Evolutionary conservation across 2,329 filamentous ascomycete genomes (phyloP).

Genomic region (Hawksworthiomyces lignivorus): DNA sequence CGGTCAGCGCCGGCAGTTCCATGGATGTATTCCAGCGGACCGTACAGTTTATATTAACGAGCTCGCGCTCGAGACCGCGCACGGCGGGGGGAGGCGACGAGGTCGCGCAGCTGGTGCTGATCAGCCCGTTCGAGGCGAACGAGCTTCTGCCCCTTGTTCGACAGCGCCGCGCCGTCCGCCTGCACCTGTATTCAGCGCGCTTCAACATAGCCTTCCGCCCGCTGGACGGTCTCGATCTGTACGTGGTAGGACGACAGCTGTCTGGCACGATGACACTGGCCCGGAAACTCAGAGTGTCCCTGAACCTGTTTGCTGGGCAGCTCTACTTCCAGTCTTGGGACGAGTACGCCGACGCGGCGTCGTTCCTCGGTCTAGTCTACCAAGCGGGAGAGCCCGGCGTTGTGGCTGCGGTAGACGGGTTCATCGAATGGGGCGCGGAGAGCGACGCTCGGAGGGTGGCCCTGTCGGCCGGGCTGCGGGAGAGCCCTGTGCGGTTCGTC

Average conservation of each 20-base stretch:
- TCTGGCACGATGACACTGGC: constrained; percentile 13
- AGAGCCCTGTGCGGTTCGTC: constrained; percentile 31
- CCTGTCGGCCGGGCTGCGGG: constrained; percentile 2
- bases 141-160: constrained; percentile 34
- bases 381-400: constrained; percentile 9
- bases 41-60: constrained; percentile 46
- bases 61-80: not conserved
- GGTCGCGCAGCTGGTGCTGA: constrained; percentile 35
- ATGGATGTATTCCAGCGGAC: constrained; percentile 35
- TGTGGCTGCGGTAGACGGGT: constrained; percentile 24
- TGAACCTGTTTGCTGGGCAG: constrained; percentile 63
- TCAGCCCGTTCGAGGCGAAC: constrained; percentile 56
- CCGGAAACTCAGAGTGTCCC: constrained; percentile 30
- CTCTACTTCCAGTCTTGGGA: constrained; percentile 49
- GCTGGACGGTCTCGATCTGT: constrained; percentile 40
- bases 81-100: constrained; percentile 7
- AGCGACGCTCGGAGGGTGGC: constrained; percentile 3
- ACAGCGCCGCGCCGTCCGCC: constrained; percentile 20
- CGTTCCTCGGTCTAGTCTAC: constrained; percentile 42
- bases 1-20: too few species aligned
- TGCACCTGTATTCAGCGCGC: constrained; percentile 47
- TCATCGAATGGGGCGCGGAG: constrained; percentile 18
- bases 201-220: constrained; percentile 26
- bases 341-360: constrained; percentile 47
- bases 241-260: constrained; percentile 25